Conservation (phyloP, 192 early-diverging fungal species). For the Gonapodya prolifera region DNA sequence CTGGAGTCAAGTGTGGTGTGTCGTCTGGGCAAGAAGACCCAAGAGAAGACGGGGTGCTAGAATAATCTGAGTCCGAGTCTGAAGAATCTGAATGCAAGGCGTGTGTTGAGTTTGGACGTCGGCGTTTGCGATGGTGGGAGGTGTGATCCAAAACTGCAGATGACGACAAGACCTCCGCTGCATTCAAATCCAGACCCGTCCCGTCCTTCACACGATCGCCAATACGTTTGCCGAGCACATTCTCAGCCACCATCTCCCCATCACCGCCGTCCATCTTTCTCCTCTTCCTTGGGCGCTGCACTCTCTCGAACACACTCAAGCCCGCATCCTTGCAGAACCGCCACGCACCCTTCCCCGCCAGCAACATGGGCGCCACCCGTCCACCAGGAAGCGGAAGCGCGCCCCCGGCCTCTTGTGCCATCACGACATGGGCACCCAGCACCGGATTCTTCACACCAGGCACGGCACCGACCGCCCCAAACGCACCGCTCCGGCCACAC, state of each 20-base stretch:
- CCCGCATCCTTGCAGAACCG: neutral
- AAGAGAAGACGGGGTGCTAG: neutral
- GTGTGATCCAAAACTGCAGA: too few relatives aligned
- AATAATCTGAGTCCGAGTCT: neutral
- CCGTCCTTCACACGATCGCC: too few relatives aligned
- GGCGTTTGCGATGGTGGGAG: neutral
- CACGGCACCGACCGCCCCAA: neutral
- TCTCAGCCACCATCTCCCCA: neutral
- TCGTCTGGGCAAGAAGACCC: neutral
- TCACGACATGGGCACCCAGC: neutral
- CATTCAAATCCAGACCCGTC: too few relatives aligned
- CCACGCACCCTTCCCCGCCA: conserved; percentile 3
- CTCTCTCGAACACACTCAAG: neutral
- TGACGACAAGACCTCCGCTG: too few relatives aligned
- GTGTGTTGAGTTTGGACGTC: neutral
- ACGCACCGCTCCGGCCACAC: neutral
- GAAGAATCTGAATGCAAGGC: neutral
- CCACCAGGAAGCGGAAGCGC: neutral
- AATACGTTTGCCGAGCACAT: neutral
- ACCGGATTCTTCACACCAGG: neutral
- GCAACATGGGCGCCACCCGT: neutral
- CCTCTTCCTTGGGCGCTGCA: neutral
- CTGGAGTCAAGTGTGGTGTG: neutral
- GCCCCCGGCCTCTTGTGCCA: neutral
- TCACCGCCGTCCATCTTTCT: neutral